Evolutionary conservation across 108 stramenopile species (phyloP).

Genomic region (Fragilariopsis cylindrus): DNA sequence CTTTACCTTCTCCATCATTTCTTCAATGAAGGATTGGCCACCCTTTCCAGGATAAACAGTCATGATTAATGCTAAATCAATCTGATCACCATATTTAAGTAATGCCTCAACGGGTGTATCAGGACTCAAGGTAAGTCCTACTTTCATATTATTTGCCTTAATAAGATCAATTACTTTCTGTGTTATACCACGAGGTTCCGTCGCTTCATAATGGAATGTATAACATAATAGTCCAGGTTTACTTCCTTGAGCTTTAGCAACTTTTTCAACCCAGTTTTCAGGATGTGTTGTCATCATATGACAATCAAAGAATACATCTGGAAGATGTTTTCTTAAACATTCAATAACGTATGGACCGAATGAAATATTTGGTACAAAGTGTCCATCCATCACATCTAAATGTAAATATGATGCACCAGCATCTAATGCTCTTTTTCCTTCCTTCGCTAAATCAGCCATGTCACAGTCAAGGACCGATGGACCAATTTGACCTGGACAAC

Average conservation of each 20-base stretch:
- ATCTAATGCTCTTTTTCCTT: constrained; percentile 67
- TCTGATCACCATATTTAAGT: constrained; percentile 55
- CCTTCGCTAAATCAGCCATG: constrained; percentile 68
- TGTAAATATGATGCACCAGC: constrained; percentile 64
- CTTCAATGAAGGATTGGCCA: constrained; percentile 86
- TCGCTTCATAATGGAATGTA: constrained; percentile 86
- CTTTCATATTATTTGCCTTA: constrained; percentile 75
- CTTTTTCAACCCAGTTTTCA: constrained; percentile 82
- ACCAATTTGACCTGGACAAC: constrained; percentile 42
- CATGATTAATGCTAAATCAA: constrained; percentile 89
- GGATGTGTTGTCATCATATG: constrained; percentile 93
- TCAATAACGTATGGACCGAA: constrained; percentile 77
- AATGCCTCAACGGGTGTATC: constrained; percentile 77
- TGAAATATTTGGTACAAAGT: constrained; percentile 81
- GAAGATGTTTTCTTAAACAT: constrained; percentile 57
- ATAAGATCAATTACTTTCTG: constrained; percentile 69
- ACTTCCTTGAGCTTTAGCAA: constrained; percentile 77
- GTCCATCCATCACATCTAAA: constrained; percentile 85
- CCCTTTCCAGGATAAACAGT: constrained; percentile 92
- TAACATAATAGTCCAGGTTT: constrained; percentile 43
- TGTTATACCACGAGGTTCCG: constrained; percentile 48
- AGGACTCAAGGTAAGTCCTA: constrained; percentile 84
- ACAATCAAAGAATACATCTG: constrained; percentile 73
- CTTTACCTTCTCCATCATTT: constrained; percentile 88
- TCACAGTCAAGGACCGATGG: constrained; percentile 88